Base-by-base conservation (phyloP, 2,329 filamentous ascomycete genomes). In the Penicillium sp. region DNA sequence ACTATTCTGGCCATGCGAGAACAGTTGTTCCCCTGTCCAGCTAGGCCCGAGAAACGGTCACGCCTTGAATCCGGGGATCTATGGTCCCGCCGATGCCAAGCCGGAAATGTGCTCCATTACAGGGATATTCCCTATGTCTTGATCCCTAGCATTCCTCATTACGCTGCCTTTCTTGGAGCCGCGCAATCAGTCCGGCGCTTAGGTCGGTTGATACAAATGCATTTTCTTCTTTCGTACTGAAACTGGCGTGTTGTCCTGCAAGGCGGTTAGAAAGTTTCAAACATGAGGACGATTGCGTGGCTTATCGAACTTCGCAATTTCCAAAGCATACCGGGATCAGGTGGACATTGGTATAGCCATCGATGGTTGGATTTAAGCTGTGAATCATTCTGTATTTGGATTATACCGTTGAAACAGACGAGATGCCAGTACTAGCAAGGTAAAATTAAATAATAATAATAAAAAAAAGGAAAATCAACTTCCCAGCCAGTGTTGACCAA, bases 111-210 rank as follows among this genome's bases (percentile, higher is more conserved):
- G 33, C 46, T 24, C 46, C 46, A 47, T 49, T 27, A 24, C 42
- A 7, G 42, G 37, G 13, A 27, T 54, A 55, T 56, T 56, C 47
- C 46, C 12, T 34, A 17, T 26, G 20, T 40, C 33, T 26, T 23
- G 18, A 27, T 5, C 18, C 4, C 27, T 33, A 51, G 39, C 57
- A 61, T 61, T 60, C 57, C 41, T 40, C 36, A 50, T 58, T 49
- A 48, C 47, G 57, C 41, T 54, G 20, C 24, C 24, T 40, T 42
- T 4, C 15, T 18, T n/a, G 18, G 44, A 47, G 52, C 56, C 49
- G 49, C 54, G 52, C 52, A 62, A 58, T 27, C 55, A 26, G 27
- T n/a, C n/a, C 13, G 18, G 40, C 26, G 24, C n/a, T 42, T 29
- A 40, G 23, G 15, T 41, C 15, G 23, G 23, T 7, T 42, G 39